Evolutionary conservation across 2,329 filamentous ascomycete genomes (phyloP).

Genomic region (Emmonsia crescens): DNA sequence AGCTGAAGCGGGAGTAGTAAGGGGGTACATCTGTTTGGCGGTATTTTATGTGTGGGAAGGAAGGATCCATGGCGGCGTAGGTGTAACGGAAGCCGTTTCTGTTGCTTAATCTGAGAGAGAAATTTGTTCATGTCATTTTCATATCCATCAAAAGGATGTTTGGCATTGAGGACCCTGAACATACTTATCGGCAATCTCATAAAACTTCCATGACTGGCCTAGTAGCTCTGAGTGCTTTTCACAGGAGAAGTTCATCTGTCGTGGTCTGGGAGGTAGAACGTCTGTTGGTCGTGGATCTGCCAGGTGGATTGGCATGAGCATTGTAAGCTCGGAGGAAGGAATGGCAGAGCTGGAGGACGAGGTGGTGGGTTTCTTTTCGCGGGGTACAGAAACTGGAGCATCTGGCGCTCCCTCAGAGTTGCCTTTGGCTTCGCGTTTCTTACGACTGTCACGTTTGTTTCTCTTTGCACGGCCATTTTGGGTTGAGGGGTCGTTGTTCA

Average conservation of each 20-base stretch:
- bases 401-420: constrained; percentile 17
- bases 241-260: constrained; percentile 29
- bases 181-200: constrained; percentile 33
- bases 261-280: constrained; percentile 27
- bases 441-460: constrained; percentile 34
- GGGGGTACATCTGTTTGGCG: constrained; percentile 79
- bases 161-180: neutral
- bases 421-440: constrained; percentile 35
- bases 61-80: constrained; percentile 79
- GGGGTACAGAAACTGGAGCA: constrained; percentile 18
- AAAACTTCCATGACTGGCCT: constrained; percentile 31
- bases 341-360: constrained; percentile 17
- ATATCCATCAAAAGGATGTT: neutral
- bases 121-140: neutral
- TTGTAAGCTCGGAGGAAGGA: constrained; percentile 28
- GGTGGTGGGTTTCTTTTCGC: neutral
- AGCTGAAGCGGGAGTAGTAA: constrained; percentile 74
- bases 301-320: constrained; percentile 30
- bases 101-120: constrained; percentile 42
- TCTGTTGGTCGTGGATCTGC: constrained; percentile 31
- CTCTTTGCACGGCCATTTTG: constrained; percentile 22
- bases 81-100: constrained; percentile 73
- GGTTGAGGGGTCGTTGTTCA: constrained; percentile 3
- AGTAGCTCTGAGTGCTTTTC: constrained; percentile 26
- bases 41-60: constrained; percentile 82